phyloP scores from a whole-genome alignment of 768 basidiomycete genomes.

The Pulveroboletus sp. region DNA sequence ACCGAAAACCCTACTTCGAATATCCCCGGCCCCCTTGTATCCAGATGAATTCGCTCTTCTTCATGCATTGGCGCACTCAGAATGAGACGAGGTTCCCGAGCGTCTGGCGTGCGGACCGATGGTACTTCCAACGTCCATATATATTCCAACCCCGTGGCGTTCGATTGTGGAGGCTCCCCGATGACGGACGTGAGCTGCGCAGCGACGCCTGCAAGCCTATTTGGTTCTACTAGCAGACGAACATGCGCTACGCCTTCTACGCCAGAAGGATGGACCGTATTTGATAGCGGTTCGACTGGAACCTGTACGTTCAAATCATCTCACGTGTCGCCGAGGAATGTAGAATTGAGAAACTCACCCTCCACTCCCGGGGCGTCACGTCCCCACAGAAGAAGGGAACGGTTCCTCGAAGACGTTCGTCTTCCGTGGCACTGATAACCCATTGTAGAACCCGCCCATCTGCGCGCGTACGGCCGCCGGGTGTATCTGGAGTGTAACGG shows the following conservation, averaged over 20 bases:
- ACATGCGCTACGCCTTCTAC: constrained; percentile 51
- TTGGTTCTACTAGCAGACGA: constrained; percentile 36
- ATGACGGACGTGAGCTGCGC: constrained; percentile 48
- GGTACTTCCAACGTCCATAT: constrained; percentile 46
- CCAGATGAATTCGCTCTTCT: constrained; percentile 34
- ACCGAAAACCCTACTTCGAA: constrained; percentile 56
- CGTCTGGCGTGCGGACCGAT: constrained; percentile 1
- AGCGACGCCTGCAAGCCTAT: constrained; percentile 30
- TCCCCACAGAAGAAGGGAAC: constrained; percentile 78
- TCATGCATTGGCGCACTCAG: constrained; percentile 36
- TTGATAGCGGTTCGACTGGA: constrained; percentile 44
- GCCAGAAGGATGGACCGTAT: constrained; percentile 48
- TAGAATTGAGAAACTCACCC: constrained; percentile 40
- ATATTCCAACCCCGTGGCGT: constrained; percentile 20
- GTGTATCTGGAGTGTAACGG: constrained; percentile 43
- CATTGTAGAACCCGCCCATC: constrained; percentile 60
- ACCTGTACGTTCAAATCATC: constrained; percentile 36
- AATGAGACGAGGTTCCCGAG: constrained; percentile 30
- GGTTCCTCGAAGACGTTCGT: constrained; percentile 25
- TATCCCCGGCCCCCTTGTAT: constrained; percentile 35
- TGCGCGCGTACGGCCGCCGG: constrained; percentile 53
- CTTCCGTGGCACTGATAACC: constrained; percentile 47
- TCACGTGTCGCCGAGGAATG: not conserved
- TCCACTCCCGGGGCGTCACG: constrained; percentile 54
- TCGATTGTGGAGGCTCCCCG: constrained; percentile 37